Evolutionary conservation across 331 rosid species (phyloP).

Genomic region (Malus hybrid): DNA sequence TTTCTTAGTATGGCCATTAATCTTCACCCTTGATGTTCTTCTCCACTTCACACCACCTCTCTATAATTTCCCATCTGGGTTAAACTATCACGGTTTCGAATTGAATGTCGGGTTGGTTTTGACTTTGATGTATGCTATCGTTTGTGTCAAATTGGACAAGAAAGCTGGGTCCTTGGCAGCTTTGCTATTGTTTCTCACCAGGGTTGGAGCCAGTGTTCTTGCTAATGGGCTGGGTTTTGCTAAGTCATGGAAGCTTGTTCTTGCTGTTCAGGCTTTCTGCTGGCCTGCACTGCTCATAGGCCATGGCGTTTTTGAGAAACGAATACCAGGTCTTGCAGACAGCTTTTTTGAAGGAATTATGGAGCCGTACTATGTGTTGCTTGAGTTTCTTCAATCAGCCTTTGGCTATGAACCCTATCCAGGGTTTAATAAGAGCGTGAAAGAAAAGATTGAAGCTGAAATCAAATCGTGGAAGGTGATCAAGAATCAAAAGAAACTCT

Average conservation of each 20-base stretch:
- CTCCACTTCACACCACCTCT: constrained; percentile 56
- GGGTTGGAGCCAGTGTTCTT: constrained; percentile 48
- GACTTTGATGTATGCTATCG: constrained; percentile 36
- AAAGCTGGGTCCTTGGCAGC: constrained; percentile 73
- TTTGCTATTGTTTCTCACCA: constrained; percentile 42
- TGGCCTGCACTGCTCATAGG: constrained; percentile 77
- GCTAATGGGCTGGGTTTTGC: constrained; percentile 45
- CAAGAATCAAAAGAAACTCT: constrained; percentile 41
- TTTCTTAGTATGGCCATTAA: constrained; percentile 67
- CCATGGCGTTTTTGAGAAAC: constrained; percentile 78
- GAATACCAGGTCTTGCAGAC: constrained; percentile 72
- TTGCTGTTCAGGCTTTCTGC: constrained; percentile 54
- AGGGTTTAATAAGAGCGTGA: constrained; percentile 41
- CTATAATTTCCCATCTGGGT: constrained; percentile 23
- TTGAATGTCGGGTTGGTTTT: constrained; percentile 51
- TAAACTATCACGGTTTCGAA: constrained; percentile 16
- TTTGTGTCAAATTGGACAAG: constrained; percentile 44
- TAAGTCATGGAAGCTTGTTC: constrained; percentile 55
- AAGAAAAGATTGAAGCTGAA: constrained; percentile 39
- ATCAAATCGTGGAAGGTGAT: constrained; percentile 36
- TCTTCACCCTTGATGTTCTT: constrained; percentile 35
- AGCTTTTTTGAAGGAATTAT: constrained; percentile 68
- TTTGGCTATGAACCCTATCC: constrained; percentile 66
- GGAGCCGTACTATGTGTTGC: constrained; percentile 73
- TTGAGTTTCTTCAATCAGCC: constrained; percentile 61